Base-by-base conservation (phyloP, 352 stramenopile genomes). In the Globisporangium apiculatum region DNA sequence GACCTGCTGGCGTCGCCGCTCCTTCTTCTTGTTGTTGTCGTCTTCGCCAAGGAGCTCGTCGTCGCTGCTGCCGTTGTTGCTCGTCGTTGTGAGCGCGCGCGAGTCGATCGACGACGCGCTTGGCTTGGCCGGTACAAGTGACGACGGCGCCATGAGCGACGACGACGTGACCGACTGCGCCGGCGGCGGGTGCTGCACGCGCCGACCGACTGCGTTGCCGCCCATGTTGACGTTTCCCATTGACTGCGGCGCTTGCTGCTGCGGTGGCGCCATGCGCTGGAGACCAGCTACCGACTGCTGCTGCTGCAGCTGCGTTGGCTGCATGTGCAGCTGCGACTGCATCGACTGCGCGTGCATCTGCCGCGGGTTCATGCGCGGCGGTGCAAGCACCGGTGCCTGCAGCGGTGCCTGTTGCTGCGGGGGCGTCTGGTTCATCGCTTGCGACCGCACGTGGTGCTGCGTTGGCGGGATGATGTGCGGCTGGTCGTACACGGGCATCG, bases 1-100 rank as follows among this genome's bases (percentile, higher is more conserved):
- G 8, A 92, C 83, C 60, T 92, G 83, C 64, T 87, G 74, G 48
- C 77, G 77, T 46, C 83, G 80, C 2, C 81, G 79, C 59, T 92
- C 83, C 59, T 89, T 90, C 70, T 92, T 92, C 67, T 91, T 88
- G 62, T 76, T 72, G 18, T 52, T 59, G 54, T 86, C 75, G 36
- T 86, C 76, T 38, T 88, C 78, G 1, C 65, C 67, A 59, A 81
- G 61, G 0, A 60, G 59, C 12, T 87, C 81, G 10, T 88, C 75
- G 24, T 87, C 78, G 54, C 75, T 83, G 40, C 76, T 87, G 24
- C 75, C 71, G 49, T 84, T 76, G 52, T 73, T 80, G 42, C 68
- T 86, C 7, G 67, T 65, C 0, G 77, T 81, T 2, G 79, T 57
- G 35, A 86, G 49, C 11, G 68, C 66, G 17, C 75, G 76, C 7